Base-by-base conservation (phyloP, 139 green algal species). In the Tetraselmis chui region DNA sequence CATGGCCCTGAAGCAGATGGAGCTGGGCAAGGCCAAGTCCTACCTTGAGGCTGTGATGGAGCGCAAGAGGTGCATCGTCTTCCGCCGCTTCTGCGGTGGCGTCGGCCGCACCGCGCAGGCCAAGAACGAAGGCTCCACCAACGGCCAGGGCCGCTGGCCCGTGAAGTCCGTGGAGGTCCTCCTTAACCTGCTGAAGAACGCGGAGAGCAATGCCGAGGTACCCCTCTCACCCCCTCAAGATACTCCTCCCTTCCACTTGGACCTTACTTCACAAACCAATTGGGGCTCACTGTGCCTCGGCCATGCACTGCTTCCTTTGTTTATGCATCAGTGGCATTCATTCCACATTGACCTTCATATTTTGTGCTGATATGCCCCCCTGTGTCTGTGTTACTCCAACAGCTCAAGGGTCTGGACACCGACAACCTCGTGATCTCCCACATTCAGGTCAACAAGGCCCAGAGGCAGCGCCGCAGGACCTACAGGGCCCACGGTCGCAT, bases 401-500 rank as follows among this genome's bases (percentile, higher is more conserved):
- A 98, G 93, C 82, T 93, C 28, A 99, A 99, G 94, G 96, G 96
- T 59, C 91, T 99, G 32, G 97, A 99, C 84, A 88, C 93, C 28
- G 96, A 99, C 77, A 90, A 86, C 59, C 89, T 99, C 82, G 90
- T 89, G 84, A 92, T 99, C 77, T 91, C 87, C 31, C 96, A 99
- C 93, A 96, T 99, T 85, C 95, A 99, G 91, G 96, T 98, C 59
- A 98, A 99, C 89, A 86, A 95, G 86, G 97, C 97, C 31, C 93
- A 96, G 91, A 92, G 95, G 85, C 94, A 98, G 87, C 91, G 97
- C 80, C 91, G 97, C 80, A 89, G 96, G 76, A 99, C 97, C 0
- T 99, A 99, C 95, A 91, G 97, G 30, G 97, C 97, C 0, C 97
- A 99, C 89, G 97, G 97, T 87, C 95, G 96, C 86, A 96, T 98